A percentile compares a stretch with the other conserved stretches of the same genome.
Evolutionary conservation across 2,329 filamentous ascomycete genomes (phyloP).

Genomic region (Hypoxylon sp.): DNA sequence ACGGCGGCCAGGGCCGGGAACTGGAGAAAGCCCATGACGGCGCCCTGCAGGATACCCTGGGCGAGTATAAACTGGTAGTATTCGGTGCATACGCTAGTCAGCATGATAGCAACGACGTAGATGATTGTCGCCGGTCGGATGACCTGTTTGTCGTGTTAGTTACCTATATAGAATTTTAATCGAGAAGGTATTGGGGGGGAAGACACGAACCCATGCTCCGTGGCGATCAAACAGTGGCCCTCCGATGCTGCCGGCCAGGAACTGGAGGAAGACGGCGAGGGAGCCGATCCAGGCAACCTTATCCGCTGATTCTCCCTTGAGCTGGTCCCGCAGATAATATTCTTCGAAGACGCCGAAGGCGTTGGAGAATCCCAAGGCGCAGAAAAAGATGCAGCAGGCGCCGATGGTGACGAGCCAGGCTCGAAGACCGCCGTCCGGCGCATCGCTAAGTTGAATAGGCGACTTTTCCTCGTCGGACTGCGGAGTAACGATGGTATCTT

Average conservation of each 20-base stretch:
- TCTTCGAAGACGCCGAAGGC: slow-evolving; percentile 55
- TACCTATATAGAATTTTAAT: not conserved
- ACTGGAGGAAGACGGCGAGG: slow-evolving; percentile 48
- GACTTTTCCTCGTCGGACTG: slow-evolving; percentile 5
- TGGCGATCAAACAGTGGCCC: slow-evolving; percentile 55
- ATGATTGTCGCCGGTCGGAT: slow-evolving; percentile 50
- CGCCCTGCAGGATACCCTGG: slow-evolving; percentile 60
- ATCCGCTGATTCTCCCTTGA: slow-evolving; percentile 45
- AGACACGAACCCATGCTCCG: slow-evolving; percentile 51
- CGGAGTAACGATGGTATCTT: not conserved
- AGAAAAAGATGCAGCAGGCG: slow-evolving; percentile 48
- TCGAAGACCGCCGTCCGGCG: slow-evolving; percentile 47
- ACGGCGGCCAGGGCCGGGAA: slow-evolving; percentile 60
- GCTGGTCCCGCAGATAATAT: slow-evolving; percentile 49
- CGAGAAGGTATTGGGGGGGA: not conserved
- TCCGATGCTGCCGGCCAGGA: slow-evolving; percentile 45
- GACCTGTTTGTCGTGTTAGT: slow-evolving; percentile 42
- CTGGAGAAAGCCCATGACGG: slow-evolving; percentile 55
- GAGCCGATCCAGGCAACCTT: slow-evolving; percentile 55
- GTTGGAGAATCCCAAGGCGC: slow-evolving; percentile 52
- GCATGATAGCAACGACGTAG: slow-evolving; percentile 57
- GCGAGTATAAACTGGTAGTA: slow-evolving; percentile 67
- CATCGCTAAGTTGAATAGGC: slow-evolving; percentile 14
- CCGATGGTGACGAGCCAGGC: slow-evolving; percentile 48
- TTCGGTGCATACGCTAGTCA: slow-evolving; percentile 56